phyloP scores from a whole-genome alignment of 106 monocot genomes.

The Acorus gramineus region DNA sequence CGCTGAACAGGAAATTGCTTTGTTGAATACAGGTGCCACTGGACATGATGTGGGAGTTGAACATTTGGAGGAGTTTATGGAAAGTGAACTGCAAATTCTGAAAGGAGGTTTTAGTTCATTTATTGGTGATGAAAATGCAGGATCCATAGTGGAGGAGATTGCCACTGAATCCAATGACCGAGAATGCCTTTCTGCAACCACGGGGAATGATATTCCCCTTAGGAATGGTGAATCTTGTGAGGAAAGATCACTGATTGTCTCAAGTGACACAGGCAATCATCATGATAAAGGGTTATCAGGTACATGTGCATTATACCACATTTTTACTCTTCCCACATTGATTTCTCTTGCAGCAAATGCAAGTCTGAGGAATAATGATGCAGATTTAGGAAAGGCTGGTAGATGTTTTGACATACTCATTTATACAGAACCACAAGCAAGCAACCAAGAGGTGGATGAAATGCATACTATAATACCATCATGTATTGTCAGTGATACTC shows the following conservation, averaged over 20 bases:
- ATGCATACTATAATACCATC: neutral
- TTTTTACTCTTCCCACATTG: constrained; percentile 6
- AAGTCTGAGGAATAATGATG: neutral
- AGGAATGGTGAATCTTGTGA: constrained; percentile 5
- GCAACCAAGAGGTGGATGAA: constrained; percentile 1
- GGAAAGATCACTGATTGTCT: neutral
- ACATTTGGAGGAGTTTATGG: neutral
- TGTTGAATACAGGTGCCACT: neutral
- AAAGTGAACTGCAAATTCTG: neutral
- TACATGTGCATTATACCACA: neutral
- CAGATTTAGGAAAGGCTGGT: neutral
- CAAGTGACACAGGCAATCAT: constrained; percentile 4
- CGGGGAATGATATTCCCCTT: constrained; percentile 2
- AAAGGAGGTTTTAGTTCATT: neutral
- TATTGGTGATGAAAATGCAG: constrained; percentile 1
- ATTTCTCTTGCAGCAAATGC: constrained; percentile 8
- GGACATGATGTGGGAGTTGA: neutral
- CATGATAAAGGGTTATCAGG: neutral
- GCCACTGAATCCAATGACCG: constrained; percentile 1
- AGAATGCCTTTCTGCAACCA: constrained; percentile 5
- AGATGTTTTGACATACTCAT: neutral
- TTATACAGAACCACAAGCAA: neutral
- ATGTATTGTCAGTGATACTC: neutral
- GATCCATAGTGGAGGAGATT: neutral
- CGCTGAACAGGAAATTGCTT: neutral